phyloP scores from a whole-genome alignment of 805 yeast genomes.

The Pichia manshurica region DNA sequence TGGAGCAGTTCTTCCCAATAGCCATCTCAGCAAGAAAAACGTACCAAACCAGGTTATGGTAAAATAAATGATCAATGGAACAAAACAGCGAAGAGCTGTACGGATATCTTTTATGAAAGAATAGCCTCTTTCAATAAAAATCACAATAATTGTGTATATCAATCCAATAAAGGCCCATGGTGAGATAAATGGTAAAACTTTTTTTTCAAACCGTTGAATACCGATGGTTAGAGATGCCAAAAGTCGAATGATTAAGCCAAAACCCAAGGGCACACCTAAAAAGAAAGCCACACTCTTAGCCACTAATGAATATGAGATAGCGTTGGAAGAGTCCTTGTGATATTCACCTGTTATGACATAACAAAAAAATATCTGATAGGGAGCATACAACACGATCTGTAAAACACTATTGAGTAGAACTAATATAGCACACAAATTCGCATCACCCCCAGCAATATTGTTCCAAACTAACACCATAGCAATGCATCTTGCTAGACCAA shows the following conservation, averaged over 20 bases:
- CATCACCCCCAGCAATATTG: conserved; percentile 48
- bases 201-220: conserved; percentile 28
- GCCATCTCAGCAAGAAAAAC: conserved; percentile 32
- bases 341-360: conserved; percentile 33
- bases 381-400: conserved; percentile 49
- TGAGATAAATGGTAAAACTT: conserved; percentile 36
- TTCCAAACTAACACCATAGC: conserved; percentile 62
- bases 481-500: conserved; percentile 55
- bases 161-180: conserved; percentile 50
- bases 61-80: conserved; percentile 46
- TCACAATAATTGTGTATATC: conserved; percentile 45
- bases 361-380: conserved; percentile 43
- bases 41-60: conserved; percentile 43
- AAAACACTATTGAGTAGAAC: conserved; percentile 46
- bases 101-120: conserved; percentile 43
- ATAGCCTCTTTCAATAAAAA: conserved; percentile 47
- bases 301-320: conserved; percentile 33
- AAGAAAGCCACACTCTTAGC: conserved; percentile 47
- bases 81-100: conserved; percentile 43
- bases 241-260: conserved; percentile 41
- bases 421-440: conserved; percentile 44
- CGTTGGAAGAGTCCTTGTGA: conserved; percentile 13
- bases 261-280: conserved; percentile 46
- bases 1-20: conserved; percentile 16
- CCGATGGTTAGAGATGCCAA: conserved; percentile 26